Conservation (phyloP, 371 early-diverging fungal genomes). For the Syncephalastrum sp. region DNA sequence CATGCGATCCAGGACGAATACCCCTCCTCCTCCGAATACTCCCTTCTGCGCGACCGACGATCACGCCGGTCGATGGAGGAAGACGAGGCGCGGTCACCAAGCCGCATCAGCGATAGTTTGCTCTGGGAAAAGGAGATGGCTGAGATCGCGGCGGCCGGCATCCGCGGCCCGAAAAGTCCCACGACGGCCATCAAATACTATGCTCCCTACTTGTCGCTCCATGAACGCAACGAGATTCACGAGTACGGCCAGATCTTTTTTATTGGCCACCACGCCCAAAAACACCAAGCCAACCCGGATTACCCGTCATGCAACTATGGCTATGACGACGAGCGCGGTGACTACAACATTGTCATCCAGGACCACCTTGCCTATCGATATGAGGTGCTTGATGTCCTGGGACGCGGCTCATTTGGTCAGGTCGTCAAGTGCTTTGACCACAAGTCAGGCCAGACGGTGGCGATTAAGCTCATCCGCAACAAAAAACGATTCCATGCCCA, state of each 20-base stretch:
- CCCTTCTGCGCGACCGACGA: conserved; percentile 14
- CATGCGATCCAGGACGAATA: conserved; percentile 21
- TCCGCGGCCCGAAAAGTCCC: conserved; percentile 36
- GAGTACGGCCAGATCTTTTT: conserved; percentile 77
- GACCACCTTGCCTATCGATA: conserved; percentile 94
- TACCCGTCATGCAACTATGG: conserved; percentile 53
- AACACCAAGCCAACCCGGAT: conserved; percentile 39
- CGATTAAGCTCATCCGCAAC: conserved; percentile 95
- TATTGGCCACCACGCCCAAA: conserved; percentile 64
- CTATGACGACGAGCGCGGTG: conserved; percentile 92
- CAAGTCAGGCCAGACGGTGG: conserved; percentile 82
- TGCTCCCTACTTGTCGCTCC: conserved; percentile 58
- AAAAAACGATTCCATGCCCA: conserved; percentile 95
- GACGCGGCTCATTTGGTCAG: conserved; percentile 98
- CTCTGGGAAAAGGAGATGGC: conserved; percentile 29
- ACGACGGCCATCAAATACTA: conserved; percentile 43
- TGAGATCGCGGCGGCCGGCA: conserved; percentile 16
- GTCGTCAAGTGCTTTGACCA: conserved; percentile 94
- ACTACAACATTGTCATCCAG: conserved; percentile 79
- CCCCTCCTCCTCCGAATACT: conserved; percentile 9
- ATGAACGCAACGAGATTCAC: conserved; percentile 78
- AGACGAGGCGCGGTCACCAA: conserved; percentile 14
- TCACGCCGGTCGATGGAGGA: conserved; percentile 10
- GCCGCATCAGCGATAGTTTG: conserved; percentile 22
- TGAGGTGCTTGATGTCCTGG: conserved; percentile 85